phyloP scores from a whole-genome alignment of 2,329 filamentous ascomycete species.

The Aureobasidium vineae region DNA sequence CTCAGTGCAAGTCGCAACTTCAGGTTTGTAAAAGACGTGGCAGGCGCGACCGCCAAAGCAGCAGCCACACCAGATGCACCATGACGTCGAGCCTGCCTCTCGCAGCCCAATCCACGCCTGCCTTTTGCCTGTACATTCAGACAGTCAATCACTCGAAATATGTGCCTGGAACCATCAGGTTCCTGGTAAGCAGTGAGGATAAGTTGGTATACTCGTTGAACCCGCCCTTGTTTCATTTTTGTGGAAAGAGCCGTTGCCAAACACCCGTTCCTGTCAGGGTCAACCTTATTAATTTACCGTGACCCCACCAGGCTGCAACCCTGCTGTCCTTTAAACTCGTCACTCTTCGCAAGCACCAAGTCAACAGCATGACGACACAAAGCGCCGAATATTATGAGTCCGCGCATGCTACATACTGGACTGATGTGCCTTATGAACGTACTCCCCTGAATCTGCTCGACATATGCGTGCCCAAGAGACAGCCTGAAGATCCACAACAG shows the following conservation, averaged over 20 bases:
- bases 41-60: conserved; percentile 8
- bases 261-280: conserved; percentile 28
- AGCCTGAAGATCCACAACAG: conserved; percentile 27
- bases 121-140: neutral
- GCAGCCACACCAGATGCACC: conserved; percentile 15
- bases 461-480: conserved; percentile 42
- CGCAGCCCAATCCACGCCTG: neutral
- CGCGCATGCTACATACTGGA: neutral
- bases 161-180: neutral
- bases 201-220: conserved; percentile 22
- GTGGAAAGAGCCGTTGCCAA: conserved; percentile 18
- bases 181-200: neutral
- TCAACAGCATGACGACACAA: neutral
- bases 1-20: conserved; percentile 6
- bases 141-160: neutral
- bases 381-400: neutral
- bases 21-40: conserved; percentile 13
- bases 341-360: neutral
- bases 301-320: neutral
- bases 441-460: conserved; percentile 45
- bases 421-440: conserved; percentile 31
- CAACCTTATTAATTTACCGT: conserved; percentile 9
- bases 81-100: neutral
- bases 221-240: neutral
- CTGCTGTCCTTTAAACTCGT: neutral